Evolutionary conservation across 805 yeast genomes (phyloP).

Genomic region (Yarrowia sp.): DNA sequence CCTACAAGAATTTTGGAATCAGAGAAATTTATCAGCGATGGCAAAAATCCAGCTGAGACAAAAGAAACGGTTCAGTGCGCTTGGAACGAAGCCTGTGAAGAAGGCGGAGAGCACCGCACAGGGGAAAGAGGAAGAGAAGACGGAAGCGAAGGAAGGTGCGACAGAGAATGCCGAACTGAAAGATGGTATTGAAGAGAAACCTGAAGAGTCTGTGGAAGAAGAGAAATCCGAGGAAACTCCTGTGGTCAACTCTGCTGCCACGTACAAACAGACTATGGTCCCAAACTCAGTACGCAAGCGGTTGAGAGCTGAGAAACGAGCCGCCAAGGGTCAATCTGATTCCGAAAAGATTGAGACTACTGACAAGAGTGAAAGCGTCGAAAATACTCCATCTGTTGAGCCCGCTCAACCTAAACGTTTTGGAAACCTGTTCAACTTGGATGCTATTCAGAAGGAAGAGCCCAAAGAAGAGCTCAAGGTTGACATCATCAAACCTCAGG

Average conservation of each 20-base stretch:
- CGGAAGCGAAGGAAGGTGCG: too few species aligned
- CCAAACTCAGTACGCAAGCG: conserved; percentile 23
- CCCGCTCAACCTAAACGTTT: background rate
- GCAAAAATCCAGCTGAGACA: conserved; percentile 24
- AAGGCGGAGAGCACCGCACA: background rate
- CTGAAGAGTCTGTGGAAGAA: background rate
- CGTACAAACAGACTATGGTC: conserved; percentile 26
- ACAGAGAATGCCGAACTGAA: too few species aligned
- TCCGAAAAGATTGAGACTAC: background rate
- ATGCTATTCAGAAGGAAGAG: background rate
- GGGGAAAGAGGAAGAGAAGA: too few species aligned
- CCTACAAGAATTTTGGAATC: too few species aligned
- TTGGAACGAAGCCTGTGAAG: conserved; percentile 10
- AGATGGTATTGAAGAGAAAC: background rate
- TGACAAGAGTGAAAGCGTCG: background rate
- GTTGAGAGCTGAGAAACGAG: conserved; percentile 21
- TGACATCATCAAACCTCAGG: conserved; percentile 11
- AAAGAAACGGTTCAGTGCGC: conserved; percentile 37
- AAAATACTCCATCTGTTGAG: too few species aligned
- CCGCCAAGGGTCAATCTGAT: background rate
- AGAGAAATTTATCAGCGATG: background rate
- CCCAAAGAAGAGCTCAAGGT: background rate
- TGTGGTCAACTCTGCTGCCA: background rate
- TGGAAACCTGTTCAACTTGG: conserved; percentile 23
- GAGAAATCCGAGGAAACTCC: background rate